Conservation (phyloP, 139 green algal genomes). For the Ulvella scutata region DNA sequence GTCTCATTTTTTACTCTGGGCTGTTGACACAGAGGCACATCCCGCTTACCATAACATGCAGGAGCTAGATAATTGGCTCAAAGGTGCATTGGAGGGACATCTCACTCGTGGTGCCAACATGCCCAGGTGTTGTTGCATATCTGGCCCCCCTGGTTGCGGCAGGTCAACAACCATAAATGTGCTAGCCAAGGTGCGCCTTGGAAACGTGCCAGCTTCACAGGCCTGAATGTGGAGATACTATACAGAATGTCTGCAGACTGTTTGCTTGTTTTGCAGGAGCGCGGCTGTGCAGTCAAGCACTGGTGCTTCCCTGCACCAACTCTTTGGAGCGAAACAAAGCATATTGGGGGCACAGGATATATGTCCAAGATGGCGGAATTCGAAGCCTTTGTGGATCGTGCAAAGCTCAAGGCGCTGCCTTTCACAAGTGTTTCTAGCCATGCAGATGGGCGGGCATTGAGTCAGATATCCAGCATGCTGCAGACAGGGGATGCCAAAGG, state of each 20-base stretch:
- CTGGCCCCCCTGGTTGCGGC: neutral
- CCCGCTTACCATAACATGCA: too few relatives aligned
- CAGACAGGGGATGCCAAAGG: neutral
- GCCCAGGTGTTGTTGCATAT: neutral
- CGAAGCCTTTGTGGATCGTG: slow-evolving; percentile 39
- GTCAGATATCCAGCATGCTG: neutral
- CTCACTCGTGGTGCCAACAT: too few relatives aligned
- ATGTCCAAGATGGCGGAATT: slow-evolving; percentile 64
- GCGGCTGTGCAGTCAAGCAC: slow-evolving; percentile 47
- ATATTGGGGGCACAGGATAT: slow-evolving; percentile 17
- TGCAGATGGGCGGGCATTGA: neutral
- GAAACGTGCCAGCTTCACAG: neutral
- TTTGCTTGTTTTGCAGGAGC: neutral
- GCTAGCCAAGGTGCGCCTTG: neutral
- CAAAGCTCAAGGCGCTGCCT: slow-evolving; percentile 40
- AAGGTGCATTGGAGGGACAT: neutral
- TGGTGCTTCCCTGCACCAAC: slow-evolving; percentile 38
- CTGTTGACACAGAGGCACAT: too few relatives aligned
- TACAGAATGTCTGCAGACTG: neutral
- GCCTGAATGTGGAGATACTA: neutral
- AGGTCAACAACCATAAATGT: neutral
- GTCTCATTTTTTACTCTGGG: too few relatives aligned
- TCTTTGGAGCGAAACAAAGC: slow-evolving; percentile 42
- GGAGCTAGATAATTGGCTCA: neutral
- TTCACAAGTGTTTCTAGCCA: neutral